Evolutionary conservation across 1,139 yeast genomes (phyloP), one percentile per base, ranked within the genome.

Genomic region (Hyphopichia buzzinii): DNA sequence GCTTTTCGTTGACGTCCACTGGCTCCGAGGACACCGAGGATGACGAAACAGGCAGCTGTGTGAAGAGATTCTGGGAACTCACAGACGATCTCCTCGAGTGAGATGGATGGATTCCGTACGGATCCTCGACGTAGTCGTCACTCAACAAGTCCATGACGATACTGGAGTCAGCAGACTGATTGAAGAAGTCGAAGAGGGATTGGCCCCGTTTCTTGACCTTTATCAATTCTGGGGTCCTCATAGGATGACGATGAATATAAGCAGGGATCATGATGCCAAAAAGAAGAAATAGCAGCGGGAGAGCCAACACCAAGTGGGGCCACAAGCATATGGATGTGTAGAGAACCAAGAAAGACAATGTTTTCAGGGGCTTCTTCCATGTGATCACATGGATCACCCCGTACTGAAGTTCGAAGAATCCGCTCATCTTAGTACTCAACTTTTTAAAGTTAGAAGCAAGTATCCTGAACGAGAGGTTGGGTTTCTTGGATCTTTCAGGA

Each of bases 211-310:
- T 64, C 42, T 68, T 67, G 14, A 74, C 72, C 14, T 63, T 62
- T 14, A 77, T 62, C 22, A 69, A 47, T 19, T 67, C 65, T 0
- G 73, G 69, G 10, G 64, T 61, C 21, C 67, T 60, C 48, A 78
- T 64, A 0, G 90, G 95, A 54, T 88, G 96, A 37, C 88, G 68
- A 36, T 74, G 67, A 15, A 78, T 64, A 50, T 81, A 89, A 1
- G 86, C 88, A 0, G 95, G 92, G 1, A 84, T 65, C 63, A 88
- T 68, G 2, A 84, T 63, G 0, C 81, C 82, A 41, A 74, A 67
- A 26, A 84, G 54, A 4, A 86, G 39, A 35, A 67, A 72, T 1
- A 82, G 43, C 26, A 85, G 52, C 0, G 97, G 96, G 29, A 81
- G 64, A 1, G 81, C 73, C 26, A 83, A 57, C 6, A 87, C 65